These are phyloP conservation scores for Myxozyma melibiosi DNA, from an alignment of 805 yeast species.

Conservation along the genomic window DNA sequence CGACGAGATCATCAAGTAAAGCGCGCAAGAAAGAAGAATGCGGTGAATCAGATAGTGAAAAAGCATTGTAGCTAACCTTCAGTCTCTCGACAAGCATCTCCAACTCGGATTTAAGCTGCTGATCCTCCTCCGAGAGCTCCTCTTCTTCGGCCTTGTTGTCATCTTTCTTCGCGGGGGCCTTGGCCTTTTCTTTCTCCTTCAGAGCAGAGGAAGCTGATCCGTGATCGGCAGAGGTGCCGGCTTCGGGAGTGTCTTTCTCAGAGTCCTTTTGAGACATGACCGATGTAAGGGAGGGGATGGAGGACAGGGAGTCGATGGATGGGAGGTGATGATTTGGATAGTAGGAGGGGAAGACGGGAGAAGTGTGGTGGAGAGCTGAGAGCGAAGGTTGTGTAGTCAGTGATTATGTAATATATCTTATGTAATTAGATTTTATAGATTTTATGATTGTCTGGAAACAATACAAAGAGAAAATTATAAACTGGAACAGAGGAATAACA, in stretches of 20 bases:
- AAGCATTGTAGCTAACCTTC: constrained; percentile 44
- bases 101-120: constrained; percentile 79
- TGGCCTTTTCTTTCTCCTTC: constrained; percentile 2
- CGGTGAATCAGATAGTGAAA: not conserved
- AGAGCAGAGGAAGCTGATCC: constrained; percentile 11
- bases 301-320: not conserved
- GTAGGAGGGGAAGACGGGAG: not conserved
- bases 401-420: not conserved
- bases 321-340: not conserved
- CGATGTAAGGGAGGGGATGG: not conserved
- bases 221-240: constrained; percentile 10
- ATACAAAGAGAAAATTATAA: no score
- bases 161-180: constrained; percentile 17
- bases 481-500: no score
- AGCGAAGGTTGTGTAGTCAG: not conserved
- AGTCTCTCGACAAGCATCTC: constrained; percentile 84
- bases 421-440: not conserved
- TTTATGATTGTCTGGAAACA: not conserved
- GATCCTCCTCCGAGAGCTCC: constrained; percentile 84
- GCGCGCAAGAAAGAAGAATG: not conserved
- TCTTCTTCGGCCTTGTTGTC: constrained; percentile 25
- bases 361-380: not conserved
- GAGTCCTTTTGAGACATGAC: constrained; percentile 16
- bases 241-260: constrained; percentile 22
- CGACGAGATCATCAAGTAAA: not conserved